Evolutionary conservation across 1,284 basidiomycete genomes (phyloP), one percentile per base, ranked within the genome.

Genomic region (Exobasidium rhododendri): DNA sequence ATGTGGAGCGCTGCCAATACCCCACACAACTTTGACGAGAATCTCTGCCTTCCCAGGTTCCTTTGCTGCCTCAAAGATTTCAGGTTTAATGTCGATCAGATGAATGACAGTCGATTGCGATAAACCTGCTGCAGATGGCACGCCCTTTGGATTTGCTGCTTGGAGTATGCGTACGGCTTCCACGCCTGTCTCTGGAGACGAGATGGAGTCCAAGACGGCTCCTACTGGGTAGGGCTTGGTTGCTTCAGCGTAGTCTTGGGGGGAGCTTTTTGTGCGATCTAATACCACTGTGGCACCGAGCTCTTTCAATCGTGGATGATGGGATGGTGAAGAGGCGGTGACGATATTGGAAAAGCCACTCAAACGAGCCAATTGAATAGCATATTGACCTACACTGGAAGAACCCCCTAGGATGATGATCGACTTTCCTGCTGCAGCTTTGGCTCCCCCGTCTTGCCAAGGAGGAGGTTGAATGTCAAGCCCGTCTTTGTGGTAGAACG

Each of bases 381-480:
- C 69, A 64, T 75, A 74, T 32, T 73, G 71, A 2, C 73, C 73
- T 5, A 75, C 69, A 1, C 57, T 61, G 2, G 60, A 62, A 22
- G 64, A 65, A 28, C 73, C 73, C 31, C 73, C 73, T 7, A 75
- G 59, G 32, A 75, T 64, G 20, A 75, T 53, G 24, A 69, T 58
- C 0, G 73, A 68, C 50, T 70, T 67, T 5, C 67, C 69, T 31
- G 68, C 65, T 14, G 67, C 69, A 0, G 56, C 65, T 17, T 43
- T 29, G 45, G 59, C 53, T 30, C 72, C 69, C 22, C 60, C 54
- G 47, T 63, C 50, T 43, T 73, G 66, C 73, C 73, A 75, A 1
- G 73, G 73, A 2, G 65, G 61, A 1, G 61, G 61, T 50, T 14
- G 14, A 28, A 58, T 40, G 22, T 62, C 13, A 0, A 10, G 26